Evolutionary conservation across 345 rosid species (phyloP).

Genomic region (Durio zibethinus): DNA sequence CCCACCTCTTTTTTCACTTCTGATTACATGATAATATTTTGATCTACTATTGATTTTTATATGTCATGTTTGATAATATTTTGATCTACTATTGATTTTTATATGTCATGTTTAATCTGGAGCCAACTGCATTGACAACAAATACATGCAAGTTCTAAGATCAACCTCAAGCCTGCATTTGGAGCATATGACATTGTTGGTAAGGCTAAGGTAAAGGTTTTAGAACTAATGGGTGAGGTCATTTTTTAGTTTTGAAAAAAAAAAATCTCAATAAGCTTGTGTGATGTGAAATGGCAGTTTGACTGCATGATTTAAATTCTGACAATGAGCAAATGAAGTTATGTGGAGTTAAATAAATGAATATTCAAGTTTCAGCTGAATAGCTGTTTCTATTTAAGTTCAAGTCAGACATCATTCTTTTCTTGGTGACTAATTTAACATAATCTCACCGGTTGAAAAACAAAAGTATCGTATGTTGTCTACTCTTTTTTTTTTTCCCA

Average conservation of each 20-base stretch:
- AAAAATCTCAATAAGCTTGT: background rate
- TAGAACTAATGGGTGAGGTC: background rate
- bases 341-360: background rate
- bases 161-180: background rate
- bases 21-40: background rate
- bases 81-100: background rate
- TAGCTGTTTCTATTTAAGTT: background rate
- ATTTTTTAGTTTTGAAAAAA: background rate
- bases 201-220: background rate
- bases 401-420: background rate
- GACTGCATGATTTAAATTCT: background rate
- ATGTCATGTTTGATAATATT: background rate
- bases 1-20: background rate
- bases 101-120: background rate
- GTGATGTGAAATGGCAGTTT: background rate
- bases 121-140: background rate
- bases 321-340: background rate
- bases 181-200: background rate
- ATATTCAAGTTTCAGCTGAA: background rate
- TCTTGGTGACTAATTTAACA: background rate
- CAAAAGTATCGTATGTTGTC: background rate
- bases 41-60: background rate
- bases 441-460: background rate
- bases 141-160: background rate
- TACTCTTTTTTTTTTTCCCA: background rate